Evolutionary conservation across 1,139 yeast species (phyloP).

Genomic region (Kluyveromyces marxianus): DNA sequence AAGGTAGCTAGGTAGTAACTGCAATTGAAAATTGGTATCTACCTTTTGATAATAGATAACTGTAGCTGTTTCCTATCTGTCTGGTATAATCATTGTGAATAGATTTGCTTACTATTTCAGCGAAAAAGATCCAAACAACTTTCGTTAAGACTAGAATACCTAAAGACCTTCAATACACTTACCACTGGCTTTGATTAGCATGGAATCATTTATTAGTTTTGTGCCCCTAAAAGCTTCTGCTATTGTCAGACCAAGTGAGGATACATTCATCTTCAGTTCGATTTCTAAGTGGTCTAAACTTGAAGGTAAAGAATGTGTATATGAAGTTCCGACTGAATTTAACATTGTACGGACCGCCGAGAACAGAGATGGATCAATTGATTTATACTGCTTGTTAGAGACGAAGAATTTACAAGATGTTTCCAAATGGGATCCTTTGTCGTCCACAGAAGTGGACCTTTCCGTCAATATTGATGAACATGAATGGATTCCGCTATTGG

Average conservation of each 20-base stretch:
- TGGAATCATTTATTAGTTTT: background rate
- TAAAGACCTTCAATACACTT: too few species aligned
- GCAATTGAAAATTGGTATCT: too few species aligned
- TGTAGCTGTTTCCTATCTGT: too few species aligned
- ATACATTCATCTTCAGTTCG: background rate
- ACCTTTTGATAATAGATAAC: too few species aligned
- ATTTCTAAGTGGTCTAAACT: background rate
- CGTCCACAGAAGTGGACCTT: background rate
- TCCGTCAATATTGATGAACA: background rate
- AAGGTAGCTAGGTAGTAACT: too few species aligned
- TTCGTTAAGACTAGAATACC: too few species aligned
- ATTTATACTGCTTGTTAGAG: background rate
- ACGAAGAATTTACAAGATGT: background rate
- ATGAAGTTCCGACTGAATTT: background rate
- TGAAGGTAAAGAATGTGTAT: constrained; percentile 1
- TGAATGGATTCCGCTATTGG: background rate
- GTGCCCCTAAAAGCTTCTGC: background rate
- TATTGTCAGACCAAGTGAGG: background rate
- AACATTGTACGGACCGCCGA: background rate
- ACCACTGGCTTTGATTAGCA: background rate
- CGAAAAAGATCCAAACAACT: too few species aligned
- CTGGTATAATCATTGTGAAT: too few species aligned
- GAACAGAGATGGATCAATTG: background rate
- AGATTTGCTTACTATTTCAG: too few species aligned
- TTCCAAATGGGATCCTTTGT: constrained; percentile 1